These are phyloP conservation scores for Podila epicladia DNA, from an alignment of 192 early-diverging fungal species.

Conservation along the genomic window DNA sequence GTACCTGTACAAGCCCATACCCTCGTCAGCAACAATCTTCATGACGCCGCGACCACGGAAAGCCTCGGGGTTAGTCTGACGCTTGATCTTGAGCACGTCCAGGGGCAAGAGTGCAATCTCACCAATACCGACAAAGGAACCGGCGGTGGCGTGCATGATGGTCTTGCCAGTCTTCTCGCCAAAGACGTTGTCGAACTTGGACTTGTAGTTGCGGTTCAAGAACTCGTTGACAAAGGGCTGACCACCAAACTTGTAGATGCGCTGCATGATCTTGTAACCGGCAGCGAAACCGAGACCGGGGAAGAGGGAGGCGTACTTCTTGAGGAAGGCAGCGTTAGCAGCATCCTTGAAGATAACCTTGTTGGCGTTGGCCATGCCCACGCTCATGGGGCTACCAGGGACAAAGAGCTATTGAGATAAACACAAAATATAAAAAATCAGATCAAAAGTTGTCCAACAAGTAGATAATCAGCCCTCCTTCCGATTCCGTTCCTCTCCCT, in stretches of 20 bases:
- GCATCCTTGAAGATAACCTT: conserved; percentile 94
- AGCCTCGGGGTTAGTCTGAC: conserved; percentile 91
- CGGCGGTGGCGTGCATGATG: conserved; percentile 98
- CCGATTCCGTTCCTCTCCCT: not conserved
- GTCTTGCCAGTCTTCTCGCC: conserved; percentile 96
- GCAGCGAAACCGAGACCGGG: conserved; percentile 98
- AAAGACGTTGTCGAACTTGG: conserved; percentile 80
- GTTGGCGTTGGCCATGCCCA: conserved; percentile 78
- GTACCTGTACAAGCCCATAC: conserved; percentile 90
- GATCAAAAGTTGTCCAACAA: too few species aligned
- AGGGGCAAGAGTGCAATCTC: conserved; percentile 96
- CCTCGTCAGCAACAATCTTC: conserved; percentile 86
- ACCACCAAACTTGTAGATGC: conserved; percentile 99
- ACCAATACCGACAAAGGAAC: conserved; percentile 95
- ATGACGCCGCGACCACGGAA: conserved; percentile 86
- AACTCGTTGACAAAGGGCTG: conserved; percentile 97
- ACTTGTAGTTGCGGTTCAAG: conserved; percentile 84
- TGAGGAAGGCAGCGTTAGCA: conserved; percentile 71
- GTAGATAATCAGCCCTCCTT: not conserved
- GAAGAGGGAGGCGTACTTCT: conserved; percentile 95
- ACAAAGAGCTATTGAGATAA: conserved; percentile 66
- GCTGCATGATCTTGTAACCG: conserved; percentile 97
- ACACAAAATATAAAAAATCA: too few species aligned
- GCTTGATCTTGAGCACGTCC: conserved; percentile 98
- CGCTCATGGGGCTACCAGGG: conserved; percentile 67